These are phyloP conservation scores for Vaccinium myrtillus DNA, from an alignment of 148 eudicot genomes.

Conservation along the genomic window DNA sequence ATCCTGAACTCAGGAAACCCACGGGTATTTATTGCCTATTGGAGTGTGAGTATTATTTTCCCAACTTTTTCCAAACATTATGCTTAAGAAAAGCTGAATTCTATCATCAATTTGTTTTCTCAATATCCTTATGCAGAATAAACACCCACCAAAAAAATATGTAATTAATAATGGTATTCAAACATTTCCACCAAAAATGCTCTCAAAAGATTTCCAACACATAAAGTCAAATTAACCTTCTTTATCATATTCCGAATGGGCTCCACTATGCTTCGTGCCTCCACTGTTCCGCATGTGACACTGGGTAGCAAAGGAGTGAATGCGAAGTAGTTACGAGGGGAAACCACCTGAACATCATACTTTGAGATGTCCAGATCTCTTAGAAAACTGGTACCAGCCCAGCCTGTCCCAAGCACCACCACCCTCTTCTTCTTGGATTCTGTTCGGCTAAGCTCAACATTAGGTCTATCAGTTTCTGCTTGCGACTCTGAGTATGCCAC, in stretches of 20 bases:
- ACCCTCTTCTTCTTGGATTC: conserved; percentile 59
- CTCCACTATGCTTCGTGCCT: conserved; percentile 84
- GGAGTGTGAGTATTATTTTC: not conserved
- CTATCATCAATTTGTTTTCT: not conserved
- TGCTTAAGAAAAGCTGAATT: not conserved
- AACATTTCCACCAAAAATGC: not conserved
- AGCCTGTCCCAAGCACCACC: conserved; percentile 86
- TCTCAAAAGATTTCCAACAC: not conserved
- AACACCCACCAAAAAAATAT: not conserved
- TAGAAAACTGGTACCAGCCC: conserved; percentile 80
- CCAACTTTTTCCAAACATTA: not conserved
- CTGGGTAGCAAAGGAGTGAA: conserved; percentile 92
- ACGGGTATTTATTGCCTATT: not conserved
- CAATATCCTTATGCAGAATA: not conserved
- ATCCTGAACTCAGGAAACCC: not conserved
- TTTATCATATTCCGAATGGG: conserved; percentile 76
- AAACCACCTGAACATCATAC: conserved; percentile 84
- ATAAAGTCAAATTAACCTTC: conserved; percentile 44
- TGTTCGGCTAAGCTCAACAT: conserved; percentile 19
- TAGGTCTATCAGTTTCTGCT: conserved; percentile 24
- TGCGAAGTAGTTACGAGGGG: conserved; percentile 89
- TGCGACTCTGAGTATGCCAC: conserved; percentile 66
- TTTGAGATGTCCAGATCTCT: conserved; percentile 63
- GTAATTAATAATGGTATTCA: not conserved
- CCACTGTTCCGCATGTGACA: conserved; percentile 86